Evolutionary conservation across 805 yeast genomes (phyloP), one percentile per base, ranked within the genome.

Genomic region (Limtongia smithiae): DNA sequence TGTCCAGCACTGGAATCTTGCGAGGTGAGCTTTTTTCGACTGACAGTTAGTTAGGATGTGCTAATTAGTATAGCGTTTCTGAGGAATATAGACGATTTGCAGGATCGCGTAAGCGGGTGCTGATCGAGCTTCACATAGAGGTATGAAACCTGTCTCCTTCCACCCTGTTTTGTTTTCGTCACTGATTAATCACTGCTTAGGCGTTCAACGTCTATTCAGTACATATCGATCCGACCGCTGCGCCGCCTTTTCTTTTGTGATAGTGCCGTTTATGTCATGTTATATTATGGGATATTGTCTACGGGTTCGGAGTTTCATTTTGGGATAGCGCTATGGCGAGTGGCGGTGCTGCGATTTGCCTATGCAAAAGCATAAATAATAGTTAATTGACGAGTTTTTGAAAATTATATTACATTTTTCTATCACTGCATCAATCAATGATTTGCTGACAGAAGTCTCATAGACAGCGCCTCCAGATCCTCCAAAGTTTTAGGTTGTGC

Each of bases 1-100:
- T 51, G 71, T 93, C 17, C 97, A 93, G 73, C 91, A 94, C n/a
- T 91, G 98, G 98, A 93, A 94, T 62, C 71, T 91, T 64, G 96
- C 97, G 5, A 55, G 59, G 59, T 55, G 15, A 14, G 28, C 11
- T 18, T 14, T 22, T 12, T 11, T n/a, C n/a, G n/a, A n/a, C n/a
- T n/a, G n/a, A n/a, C n/a, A n/a, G n/a, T n/a, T n/a, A n/a, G n/a
- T n/a, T n/a, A n/a, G n/a, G n/a, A n/a, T n/a, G n/a, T n/a, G n/a
- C n/a, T n/a, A n/a, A n/a, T n/a, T n/a, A 9, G n/a, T 17, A 12
- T n/a, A 71, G 85, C 65, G 93, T 91, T 1, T 80, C 89, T 48
- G 98, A 91, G 65, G 98, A 91, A 65, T 91, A 91, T 64, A 75
- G 97, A 60, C 70, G 98, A 48, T 93, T 90, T 65, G 86, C 97